These are phyloP conservation scores for Yamadazyma dendronema DNA, from an alignment of 1,139 yeast genomes.

Conservation along the genomic window DNA sequence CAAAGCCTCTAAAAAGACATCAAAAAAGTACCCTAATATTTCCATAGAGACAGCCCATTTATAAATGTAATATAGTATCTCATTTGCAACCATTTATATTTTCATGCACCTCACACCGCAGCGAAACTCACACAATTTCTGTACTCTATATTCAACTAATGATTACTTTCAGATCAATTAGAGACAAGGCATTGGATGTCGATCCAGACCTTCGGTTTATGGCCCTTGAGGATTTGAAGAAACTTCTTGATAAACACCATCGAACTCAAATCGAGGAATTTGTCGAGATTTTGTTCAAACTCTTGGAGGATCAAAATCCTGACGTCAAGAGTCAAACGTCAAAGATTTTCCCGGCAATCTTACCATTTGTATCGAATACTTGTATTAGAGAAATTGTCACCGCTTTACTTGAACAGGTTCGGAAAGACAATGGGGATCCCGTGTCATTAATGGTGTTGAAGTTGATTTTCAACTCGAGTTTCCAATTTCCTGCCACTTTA, in stretches of 20 bases:
- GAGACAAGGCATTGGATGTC: slow-evolving; percentile 57
- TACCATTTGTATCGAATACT: slow-evolving; percentile 27
- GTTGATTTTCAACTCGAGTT: slow-evolving; percentile 47
- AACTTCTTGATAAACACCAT: slow-evolving; percentile 31
- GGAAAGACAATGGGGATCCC: slow-evolving; percentile 18
- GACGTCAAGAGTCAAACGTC: slow-evolving; percentile 83
- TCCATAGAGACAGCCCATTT: slow-evolving; percentile 5
- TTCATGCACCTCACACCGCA: neutral
- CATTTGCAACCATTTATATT: neutral
- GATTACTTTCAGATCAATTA: slow-evolving; percentile 25
- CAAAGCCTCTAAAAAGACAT: neutral
- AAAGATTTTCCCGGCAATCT: slow-evolving; percentile 48
- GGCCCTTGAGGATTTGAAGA: slow-evolving; percentile 78
- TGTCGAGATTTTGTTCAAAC: slow-evolving; percentile 48
- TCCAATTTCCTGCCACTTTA: slow-evolving; percentile 18
- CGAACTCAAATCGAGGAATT: slow-evolving; percentile 35
- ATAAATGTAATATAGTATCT: slow-evolving; percentile 1
- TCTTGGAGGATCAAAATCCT: slow-evolving; percentile 62
- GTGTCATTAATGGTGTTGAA: slow-evolving; percentile 56
- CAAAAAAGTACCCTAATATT: slow-evolving; percentile 4
- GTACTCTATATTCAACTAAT: slow-evolving; percentile 8
- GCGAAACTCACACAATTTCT: neutral
- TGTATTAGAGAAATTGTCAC: slow-evolving; percentile 24
- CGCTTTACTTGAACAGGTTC: slow-evolving; percentile 25
- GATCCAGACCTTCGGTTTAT: slow-evolving; percentile 85